Conservation (phyloP, 306 rosid species). For the Ceratonia siliqua region DNA sequence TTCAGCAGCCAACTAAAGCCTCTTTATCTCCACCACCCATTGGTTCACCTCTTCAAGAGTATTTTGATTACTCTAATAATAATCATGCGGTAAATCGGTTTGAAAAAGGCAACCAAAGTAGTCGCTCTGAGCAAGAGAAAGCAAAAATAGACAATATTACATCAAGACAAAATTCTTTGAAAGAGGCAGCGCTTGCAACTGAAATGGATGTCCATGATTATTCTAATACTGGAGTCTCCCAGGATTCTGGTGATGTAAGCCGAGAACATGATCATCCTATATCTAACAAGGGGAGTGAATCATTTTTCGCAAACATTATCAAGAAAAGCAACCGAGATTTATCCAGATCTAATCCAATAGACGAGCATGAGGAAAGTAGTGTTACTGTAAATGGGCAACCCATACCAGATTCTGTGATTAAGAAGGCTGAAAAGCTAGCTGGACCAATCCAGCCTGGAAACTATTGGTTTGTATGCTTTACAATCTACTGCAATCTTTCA, state of each 20-base stretch:
- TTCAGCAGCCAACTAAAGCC: conserved; percentile 48
- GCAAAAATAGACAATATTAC: conserved; percentile 62
- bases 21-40: conserved; percentile 72
- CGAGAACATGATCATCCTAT: conserved; percentile 62
- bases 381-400: conserved; percentile 81
- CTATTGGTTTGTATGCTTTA: conserved; percentile 70
- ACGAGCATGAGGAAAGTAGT: conserved; percentile 54
- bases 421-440: conserved; percentile 88
- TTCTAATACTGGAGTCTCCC: conserved; percentile 64
- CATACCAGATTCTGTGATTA: conserved; percentile 61
- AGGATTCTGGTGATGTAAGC: conserved; percentile 72
- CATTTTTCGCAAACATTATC: conserved; percentile 78
- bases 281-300: conserved; percentile 75
- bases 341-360: conserved; percentile 66
- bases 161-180: conserved; percentile 77
- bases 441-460: conserved; percentile 92
- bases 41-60: conserved; percentile 82
- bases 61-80: conserved; percentile 68
- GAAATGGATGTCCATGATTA: conserved; percentile 95
- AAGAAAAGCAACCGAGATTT: conserved; percentile 88
- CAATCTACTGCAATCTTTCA: background rate
- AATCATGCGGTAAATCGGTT: conserved; percentile 58
- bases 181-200: conserved; percentile 77
- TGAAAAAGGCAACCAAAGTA: conserved; percentile 82
- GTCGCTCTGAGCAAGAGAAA: conserved; percentile 93